Conservation (phyloP, 1,139 yeast genomes). For the Ogataea hybrid region DNA sequence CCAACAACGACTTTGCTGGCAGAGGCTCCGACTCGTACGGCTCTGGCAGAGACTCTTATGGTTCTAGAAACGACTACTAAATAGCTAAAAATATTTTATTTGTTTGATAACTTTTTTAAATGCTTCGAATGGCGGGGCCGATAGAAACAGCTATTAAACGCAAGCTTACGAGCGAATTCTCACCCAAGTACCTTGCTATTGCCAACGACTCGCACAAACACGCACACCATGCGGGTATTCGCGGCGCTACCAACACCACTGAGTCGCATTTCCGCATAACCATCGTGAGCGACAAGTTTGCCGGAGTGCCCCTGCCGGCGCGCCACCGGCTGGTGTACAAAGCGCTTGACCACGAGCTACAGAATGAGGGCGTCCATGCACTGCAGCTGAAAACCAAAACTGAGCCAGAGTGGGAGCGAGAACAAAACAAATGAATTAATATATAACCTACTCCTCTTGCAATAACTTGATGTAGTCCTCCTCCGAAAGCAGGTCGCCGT, state of each 20-base stretch:
- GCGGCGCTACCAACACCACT: constrained; percentile 65
- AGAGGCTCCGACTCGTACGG: constrained; percentile 4
- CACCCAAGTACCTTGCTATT: constrained; percentile 54
- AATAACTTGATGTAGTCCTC: constrained; percentile 66
- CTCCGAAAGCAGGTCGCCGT: constrained; percentile 41
- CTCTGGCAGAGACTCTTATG: neutral
- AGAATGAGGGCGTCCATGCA: constrained; percentile 78
- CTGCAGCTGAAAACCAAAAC: constrained; percentile 85
- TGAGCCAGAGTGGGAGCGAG: constrained; percentile 50
- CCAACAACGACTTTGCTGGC: constrained; percentile 1
- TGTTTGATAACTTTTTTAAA: constrained; percentile 1
- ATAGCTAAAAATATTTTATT: neutral
- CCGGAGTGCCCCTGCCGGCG: constrained; percentile 64
- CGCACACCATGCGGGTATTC: constrained; percentile 82
- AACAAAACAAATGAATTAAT: constrained; percentile 7
- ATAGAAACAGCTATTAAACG: constrained; percentile 48
- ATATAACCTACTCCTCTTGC: constrained; percentile 37
- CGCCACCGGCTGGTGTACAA: constrained; percentile 79
- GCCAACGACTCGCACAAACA: constrained; percentile 87
- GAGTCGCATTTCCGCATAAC: constrained; percentile 84
- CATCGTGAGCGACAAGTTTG: constrained; percentile 68
- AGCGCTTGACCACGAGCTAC: constrained; percentile 69
- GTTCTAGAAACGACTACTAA: constrained; percentile 12
- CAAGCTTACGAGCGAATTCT: constrained; percentile 46
- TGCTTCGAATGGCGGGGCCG: constrained; percentile 19